Percentiles rank a stretch among this genome's conserved stretches.
Evolutionary conservation across 106 monocot genomes (phyloP).

Genomic region (Allium cepa): DNA sequence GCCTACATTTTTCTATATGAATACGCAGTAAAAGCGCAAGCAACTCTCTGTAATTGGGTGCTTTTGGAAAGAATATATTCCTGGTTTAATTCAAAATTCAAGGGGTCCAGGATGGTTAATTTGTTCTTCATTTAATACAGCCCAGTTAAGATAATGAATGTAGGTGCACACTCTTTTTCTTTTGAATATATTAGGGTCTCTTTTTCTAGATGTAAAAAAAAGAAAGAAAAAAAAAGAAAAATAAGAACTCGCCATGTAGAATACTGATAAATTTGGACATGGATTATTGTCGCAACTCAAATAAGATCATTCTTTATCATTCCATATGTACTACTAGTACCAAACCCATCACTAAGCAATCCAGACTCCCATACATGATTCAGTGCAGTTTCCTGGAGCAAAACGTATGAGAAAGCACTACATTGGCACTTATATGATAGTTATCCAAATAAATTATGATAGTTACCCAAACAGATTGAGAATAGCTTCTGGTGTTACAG

Average conservation of each 20-base stretch:
- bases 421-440: background rate
- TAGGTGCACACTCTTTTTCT: too few relatives aligned
- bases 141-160: too few relatives aligned
- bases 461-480: constrained; percentile 38
- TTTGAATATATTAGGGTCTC: too few relatives aligned
- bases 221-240: background rate
- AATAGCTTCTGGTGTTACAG: constrained; percentile 31
- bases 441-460: background rate
- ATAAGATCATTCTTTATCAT: constrained; percentile 40
- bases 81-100: too few relatives aligned
- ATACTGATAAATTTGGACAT: constrained; percentile 27
- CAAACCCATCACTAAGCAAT: constrained; percentile 35
- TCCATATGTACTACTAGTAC: constrained; percentile 37
- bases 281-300: constrained; percentile 41
- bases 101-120: too few relatives aligned
- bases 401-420: background rate
- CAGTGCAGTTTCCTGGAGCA: constrained; percentile 29
- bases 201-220: background rate
- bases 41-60: too few relatives aligned
- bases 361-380: constrained; percentile 48
- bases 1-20: too few relatives aligned
- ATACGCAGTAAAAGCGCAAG: too few relatives aligned
- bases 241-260: constrained; percentile 25
- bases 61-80: too few relatives aligned
- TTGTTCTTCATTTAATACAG: too few relatives aligned